These are phyloP conservation scores for Candida verbasci DNA, from an alignment of 805 yeast genomes.

Conservation along the genomic window DNA sequence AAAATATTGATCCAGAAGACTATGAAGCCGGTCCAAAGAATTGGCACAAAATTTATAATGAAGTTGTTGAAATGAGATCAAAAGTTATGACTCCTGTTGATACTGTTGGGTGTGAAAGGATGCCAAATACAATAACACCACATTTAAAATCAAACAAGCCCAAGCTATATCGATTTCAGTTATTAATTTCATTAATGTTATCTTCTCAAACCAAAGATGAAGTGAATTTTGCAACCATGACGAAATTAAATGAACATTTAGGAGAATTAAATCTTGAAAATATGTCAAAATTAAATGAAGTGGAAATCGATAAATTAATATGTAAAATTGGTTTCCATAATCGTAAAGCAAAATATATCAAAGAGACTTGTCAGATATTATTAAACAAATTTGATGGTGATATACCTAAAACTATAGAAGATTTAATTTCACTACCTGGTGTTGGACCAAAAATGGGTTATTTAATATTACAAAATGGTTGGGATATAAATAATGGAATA, in stretches of 20 bases:
- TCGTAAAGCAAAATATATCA: slow-evolving; percentile 70
- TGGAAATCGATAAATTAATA: slow-evolving; percentile 61
- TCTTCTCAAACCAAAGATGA: slow-evolving; percentile 93
- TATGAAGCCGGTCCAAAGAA: slow-evolving; percentile 28
- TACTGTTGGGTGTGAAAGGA: slow-evolving; percentile 74
- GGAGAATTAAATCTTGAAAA: slow-evolving; percentile 60
- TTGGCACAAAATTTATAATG: slow-evolving; percentile 55
- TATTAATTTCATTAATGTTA: slow-evolving; percentile 75
- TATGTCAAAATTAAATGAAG: slow-evolving; percentile 45
- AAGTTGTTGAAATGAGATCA: slow-evolving; percentile 62
- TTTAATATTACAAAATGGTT: slow-evolving; percentile 73
- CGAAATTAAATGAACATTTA: slow-evolving; percentile 45
- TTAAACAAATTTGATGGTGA: slow-evolving; percentile 53
- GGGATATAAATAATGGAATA: slow-evolving; percentile 75
- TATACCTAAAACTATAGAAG: slow-evolving; percentile 66
- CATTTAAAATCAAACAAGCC: slow-evolving; percentile 30
- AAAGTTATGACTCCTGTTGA: slow-evolving; percentile 80
- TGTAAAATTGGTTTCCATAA: slow-evolving; percentile 82
- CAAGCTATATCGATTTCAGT: slow-evolving; percentile 57
- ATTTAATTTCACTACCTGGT: slow-evolving; percentile 72
- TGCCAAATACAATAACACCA: slow-evolving; percentile 42
- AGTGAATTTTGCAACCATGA: slow-evolving; percentile 71
- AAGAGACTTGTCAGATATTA: slow-evolving; percentile 54
- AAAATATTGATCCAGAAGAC: slow-evolving; percentile 5
- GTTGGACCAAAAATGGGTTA: slow-evolving; percentile 96